These are phyloP conservation scores for Platanthera guangdongensis DNA, from an alignment of 106 monocot species.

Conservation along the genomic window DNA sequence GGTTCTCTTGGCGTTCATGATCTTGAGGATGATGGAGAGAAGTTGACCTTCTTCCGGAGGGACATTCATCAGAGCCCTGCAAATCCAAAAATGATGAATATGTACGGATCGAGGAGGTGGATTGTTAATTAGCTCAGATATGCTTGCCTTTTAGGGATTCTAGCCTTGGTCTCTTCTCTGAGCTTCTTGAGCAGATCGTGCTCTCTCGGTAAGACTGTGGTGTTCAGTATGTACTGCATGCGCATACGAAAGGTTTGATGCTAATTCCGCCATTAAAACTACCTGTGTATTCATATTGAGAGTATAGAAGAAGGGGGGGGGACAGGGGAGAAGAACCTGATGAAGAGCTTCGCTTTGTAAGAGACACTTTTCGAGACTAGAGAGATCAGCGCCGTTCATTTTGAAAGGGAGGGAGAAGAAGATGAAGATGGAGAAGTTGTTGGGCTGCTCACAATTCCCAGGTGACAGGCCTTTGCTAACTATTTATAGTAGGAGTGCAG, in stretches of 20 bases:
- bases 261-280: no score
- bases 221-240: constrained; percentile 22
- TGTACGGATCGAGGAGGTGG: neutral
- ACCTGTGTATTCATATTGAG: no score
- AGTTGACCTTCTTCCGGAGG: constrained; percentile 39
- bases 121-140: no score
- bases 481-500: no score
- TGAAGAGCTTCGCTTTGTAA: constrained; percentile 18
- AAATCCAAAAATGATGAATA: neutral
- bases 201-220: constrained; percentile 19
- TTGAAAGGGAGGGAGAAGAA: neutral
- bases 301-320: neutral
- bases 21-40: constrained; percentile 25
- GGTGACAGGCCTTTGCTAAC: no score
- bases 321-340: neutral
- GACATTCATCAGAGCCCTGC: constrained; percentile 26
- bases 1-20: constrained; percentile 41
- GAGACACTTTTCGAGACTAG: neutral
- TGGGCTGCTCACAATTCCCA: no score
- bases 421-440: no score
- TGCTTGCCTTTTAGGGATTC: constrained; percentile 10
- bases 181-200: constrained; percentile 19
- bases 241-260: neutral
- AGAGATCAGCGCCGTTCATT: constrained; percentile 5
- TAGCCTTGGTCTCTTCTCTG: constrained; percentile 14